Conservation (phyloP, 768 basidiomycete species). For the Fomitopsis pulvina region DNA sequence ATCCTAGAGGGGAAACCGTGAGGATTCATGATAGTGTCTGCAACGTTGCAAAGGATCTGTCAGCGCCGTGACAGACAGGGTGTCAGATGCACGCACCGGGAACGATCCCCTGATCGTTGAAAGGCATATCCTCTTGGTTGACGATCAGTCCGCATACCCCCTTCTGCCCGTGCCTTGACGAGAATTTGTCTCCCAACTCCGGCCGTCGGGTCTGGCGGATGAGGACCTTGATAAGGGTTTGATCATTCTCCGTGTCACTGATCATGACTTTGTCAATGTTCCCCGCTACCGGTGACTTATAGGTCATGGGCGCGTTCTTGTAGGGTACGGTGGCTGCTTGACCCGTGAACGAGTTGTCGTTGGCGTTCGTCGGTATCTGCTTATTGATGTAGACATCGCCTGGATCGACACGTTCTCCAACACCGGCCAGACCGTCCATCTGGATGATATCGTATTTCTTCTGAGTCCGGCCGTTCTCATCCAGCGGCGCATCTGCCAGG, state of each 20-base stretch:
- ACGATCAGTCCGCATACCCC: slow-evolving; percentile 99
- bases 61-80: slow-evolving; percentile 3
- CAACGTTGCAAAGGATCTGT: not conserved
- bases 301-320: slow-evolving; percentile 87
- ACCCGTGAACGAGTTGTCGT: slow-evolving; percentile 82
- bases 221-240: slow-evolving; percentile 93
- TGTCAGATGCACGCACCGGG: slow-evolving; percentile 50
- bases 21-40: slow-evolving; percentile 99
- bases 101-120: slow-evolving; percentile 94
- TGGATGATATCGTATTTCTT: slow-evolving; percentile 92
- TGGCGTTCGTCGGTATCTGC: slow-evolving; percentile 92
- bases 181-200: slow-evolving; percentile 98
- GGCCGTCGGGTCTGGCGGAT: slow-evolving; percentile 95
- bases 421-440: slow-evolving; percentile 87
- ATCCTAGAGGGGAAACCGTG: slow-evolving; percentile 99
- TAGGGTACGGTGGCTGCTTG: slow-evolving; percentile 81
- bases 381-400: slow-evolving; percentile 96
- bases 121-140: slow-evolving; percentile 98
- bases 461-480: slow-evolving; percentile 71
- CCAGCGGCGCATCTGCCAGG: slow-evolving; percentile 83
- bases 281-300: slow-evolving; percentile 90
- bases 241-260: slow-evolving; percentile 94
- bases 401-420: slow-evolving; percentile 89
- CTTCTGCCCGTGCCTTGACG: slow-evolving; percentile 96
- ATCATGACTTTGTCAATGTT: slow-evolving; percentile 98